A percentile compares a stretch with the other conserved stretches of the same genome.
Conservation (phyloP, 2,329 filamentous ascomycete species). For the Phyllosticta citrichinensis region DNA sequence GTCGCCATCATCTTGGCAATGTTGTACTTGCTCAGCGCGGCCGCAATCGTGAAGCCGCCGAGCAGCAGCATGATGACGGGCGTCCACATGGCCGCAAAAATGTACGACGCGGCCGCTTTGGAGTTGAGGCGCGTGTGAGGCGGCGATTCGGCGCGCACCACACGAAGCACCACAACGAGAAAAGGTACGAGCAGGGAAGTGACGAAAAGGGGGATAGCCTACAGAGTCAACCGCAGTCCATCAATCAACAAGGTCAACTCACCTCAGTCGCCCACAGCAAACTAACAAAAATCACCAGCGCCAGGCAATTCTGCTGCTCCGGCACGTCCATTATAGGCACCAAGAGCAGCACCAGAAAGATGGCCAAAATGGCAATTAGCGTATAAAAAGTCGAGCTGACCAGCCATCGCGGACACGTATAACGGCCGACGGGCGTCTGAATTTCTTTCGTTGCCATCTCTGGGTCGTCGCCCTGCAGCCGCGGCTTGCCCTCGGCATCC, state of each 20-base stretch:
- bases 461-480: slow-evolving; percentile 77
- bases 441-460: slow-evolving; percentile 58
- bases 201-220: slow-evolving; percentile 94
- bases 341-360: slow-evolving; percentile 66
- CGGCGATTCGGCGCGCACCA: slow-evolving; percentile 67
- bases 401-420: slow-evolving; percentile 71
- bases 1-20: slow-evolving; percentile 97
- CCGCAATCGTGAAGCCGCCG: slow-evolving; percentile 91
- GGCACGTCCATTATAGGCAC: slow-evolving; percentile 74
- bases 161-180: slow-evolving; percentile 74
- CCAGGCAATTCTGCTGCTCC: slow-evolving; percentile 93
- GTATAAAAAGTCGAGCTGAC: slow-evolving; percentile 72
- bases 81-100: slow-evolving; percentile 97
- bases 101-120: slow-evolving; percentile 69
- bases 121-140: slow-evolving; percentile 63
- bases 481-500: slow-evolving; percentile 55
- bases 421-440: slow-evolving; percentile 66
- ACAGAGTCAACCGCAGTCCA: neutral
- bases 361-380: slow-evolving; percentile 56
- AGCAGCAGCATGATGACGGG: slow-evolving; percentile 97
- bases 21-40: slow-evolving; percentile 90
- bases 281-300: slow-evolving; percentile 87
- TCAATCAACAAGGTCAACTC: slow-evolving; percentile 1
- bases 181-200: slow-evolving; percentile 92
- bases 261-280: slow-evolving; percentile 94